These are phyloP conservation scores for Arbutus unedo DNA, from an alignment of 148 eudicot species.

Conservation along the genomic window DNA sequence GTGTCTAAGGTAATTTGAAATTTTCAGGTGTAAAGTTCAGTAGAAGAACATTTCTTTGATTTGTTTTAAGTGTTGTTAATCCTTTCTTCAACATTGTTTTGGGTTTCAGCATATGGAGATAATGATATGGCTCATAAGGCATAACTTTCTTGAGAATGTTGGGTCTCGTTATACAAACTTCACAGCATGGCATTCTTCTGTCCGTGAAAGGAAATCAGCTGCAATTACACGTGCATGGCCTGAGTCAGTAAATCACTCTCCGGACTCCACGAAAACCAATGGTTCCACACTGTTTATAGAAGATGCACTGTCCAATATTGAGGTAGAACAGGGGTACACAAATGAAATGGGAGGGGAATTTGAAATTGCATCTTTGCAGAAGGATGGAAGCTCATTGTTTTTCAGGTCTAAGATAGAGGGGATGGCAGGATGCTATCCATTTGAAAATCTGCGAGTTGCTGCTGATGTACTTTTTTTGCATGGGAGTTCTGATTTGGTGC, in stretches of 20 bases:
- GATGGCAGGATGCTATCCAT: slow-evolving; percentile 76
- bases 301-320: slow-evolving; percentile 89
- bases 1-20: background rate
- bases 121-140: slow-evolving; percentile 86
- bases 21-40: background rate
- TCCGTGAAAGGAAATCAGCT: slow-evolving; percentile 72
- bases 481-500: slow-evolving; percentile 83
- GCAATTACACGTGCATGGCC: slow-evolving; percentile 88
- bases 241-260: slow-evolving; percentile 40
- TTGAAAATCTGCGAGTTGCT: slow-evolving; percentile 78
- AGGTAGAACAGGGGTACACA: slow-evolving; percentile 49
- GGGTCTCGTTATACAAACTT: slow-evolving; percentile 46
- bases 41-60: background rate
- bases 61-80: background rate
- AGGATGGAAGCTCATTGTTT: slow-evolving; percentile 56
- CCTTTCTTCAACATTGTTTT: slow-evolving; percentile 10
- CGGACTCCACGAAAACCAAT: slow-evolving; percentile 33
- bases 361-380: slow-evolving; percentile 63
- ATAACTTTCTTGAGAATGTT: slow-evolving; percentile 68
- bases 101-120: slow-evolving; percentile 80
- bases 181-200: slow-evolving; percentile 56
- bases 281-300: slow-evolving; percentile 73
- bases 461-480: slow-evolving; percentile 74
- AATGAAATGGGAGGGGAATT: slow-evolving; percentile 42
- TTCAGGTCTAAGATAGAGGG: slow-evolving; percentile 62